phyloP scores from a whole-genome alignment of 2,329 filamentous ascomycete genomes.

The Neocatenulostroma microsporum region DNA sequence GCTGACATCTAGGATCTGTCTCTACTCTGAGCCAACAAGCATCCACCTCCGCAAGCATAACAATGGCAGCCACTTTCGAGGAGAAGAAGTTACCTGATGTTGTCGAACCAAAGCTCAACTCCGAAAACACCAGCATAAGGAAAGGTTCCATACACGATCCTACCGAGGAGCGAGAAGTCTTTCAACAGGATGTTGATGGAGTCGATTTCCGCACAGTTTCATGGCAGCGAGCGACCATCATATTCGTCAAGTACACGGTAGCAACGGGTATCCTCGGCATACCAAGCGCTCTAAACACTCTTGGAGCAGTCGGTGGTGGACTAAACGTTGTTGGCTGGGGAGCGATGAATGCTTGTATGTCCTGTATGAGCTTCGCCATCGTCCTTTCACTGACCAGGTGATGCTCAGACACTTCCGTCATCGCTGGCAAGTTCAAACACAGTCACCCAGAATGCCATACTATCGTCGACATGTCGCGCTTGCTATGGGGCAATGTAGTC shows the following conservation, averaged over 20 bases:
- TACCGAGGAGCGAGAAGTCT: conserved; percentile 42
- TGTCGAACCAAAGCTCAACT: too few relatives aligned
- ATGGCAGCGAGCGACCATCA: conserved; percentile 46
- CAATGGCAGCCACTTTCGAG: too few relatives aligned
- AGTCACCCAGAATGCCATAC: conserved; percentile 44
- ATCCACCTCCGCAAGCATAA: too few relatives aligned
- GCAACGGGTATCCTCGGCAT: conserved; percentile 45
- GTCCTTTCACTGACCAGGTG: too few relatives aligned
- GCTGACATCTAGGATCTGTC: too few relatives aligned
- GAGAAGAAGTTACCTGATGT: too few relatives aligned
- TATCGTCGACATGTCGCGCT: conserved; percentile 51
- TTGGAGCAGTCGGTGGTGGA: conserved; percentile 43
- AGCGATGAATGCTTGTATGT: conserved; percentile 40
- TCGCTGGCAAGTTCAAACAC: conserved; percentile 36
- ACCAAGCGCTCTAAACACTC: conserved; percentile 40
- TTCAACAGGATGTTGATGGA: conserved; percentile 39
- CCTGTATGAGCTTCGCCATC: too few relatives aligned
- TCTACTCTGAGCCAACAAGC: too few relatives aligned
- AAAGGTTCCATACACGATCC: too few relatives aligned
- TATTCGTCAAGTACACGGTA: conserved; percentile 48
- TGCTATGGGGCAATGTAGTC: conserved; percentile 46
- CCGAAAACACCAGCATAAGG: too few relatives aligned
- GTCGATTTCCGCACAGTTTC: conserved; percentile 49
- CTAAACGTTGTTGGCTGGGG: conserved; percentile 44
- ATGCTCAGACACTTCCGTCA: conserved; percentile 34